Evolutionary conservation across 2,329 filamentous ascomycete genomes (phyloP).

Genomic region (Sarocladiaceae sp.): DNA sequence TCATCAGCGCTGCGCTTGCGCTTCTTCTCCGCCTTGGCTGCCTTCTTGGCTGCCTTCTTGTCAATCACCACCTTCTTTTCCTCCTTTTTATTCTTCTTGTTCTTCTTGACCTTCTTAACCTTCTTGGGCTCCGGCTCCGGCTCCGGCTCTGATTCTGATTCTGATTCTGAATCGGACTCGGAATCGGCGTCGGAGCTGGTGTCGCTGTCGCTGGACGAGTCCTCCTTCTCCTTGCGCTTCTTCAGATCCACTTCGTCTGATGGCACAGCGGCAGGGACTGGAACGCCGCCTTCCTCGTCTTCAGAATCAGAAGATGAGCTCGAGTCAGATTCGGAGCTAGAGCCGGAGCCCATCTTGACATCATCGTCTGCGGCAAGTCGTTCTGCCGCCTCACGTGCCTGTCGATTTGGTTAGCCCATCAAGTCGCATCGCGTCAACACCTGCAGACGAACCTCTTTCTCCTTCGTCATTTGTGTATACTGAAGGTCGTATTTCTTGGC

Average conservation of each 20-base stretch:
- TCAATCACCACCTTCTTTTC: conserved; percentile 9
- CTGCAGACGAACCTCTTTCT: not conserved
- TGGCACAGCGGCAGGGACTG: conserved; percentile 16
- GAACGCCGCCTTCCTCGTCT: conserved; percentile 11
- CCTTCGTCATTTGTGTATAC: too few species aligned
- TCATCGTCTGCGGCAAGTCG: conserved; percentile 18
- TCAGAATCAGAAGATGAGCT: conserved; percentile 16
- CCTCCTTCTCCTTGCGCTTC: conserved; percentile 19
- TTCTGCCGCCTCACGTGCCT: too few species aligned
- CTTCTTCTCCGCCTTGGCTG: conserved; percentile 16
- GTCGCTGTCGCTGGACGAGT: not conserved
- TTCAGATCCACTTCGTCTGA: conserved; percentile 25
- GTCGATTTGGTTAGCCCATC: too few species aligned
- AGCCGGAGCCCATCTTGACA: conserved; percentile 1
- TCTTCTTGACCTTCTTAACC: conserved; percentile 19
- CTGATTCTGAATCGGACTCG: conserved; percentile 10
- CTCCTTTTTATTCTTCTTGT: conserved; percentile 15
- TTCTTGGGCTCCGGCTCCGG: conserved; percentile 14
- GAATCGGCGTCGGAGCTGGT: conserved; percentile 11
- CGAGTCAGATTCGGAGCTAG: conserved; percentile 16
- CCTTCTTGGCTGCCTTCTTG: not conserved
- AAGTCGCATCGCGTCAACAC: too few species aligned
- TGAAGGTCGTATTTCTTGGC: too few species aligned
- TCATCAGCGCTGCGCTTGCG: conserved; percentile 20
- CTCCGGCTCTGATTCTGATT: conserved; percentile 14